Evolutionary conservation across 2,329 filamentous ascomycete species (phyloP), one percentile per base, ranked within the genome.

Genomic region (Venturiaceae sp.): DNA sequence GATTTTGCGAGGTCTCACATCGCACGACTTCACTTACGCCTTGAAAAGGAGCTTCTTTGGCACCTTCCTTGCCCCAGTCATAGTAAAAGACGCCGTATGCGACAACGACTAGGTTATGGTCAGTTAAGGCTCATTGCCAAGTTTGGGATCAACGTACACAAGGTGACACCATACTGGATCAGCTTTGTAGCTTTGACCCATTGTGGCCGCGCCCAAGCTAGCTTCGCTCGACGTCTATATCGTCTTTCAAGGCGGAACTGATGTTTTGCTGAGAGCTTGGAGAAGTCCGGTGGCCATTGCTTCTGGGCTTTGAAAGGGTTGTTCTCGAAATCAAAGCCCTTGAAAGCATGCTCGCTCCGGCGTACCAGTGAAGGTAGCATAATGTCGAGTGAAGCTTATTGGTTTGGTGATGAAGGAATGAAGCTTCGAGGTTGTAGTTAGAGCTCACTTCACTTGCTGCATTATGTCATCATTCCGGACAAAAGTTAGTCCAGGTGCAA

Each of bases 201-300:
- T 53, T 72, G 70, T 8, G 86, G 86, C 23, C 84, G 75, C 41
- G 80, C 77, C 67, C 80, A 81, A 65, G 83, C 82, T 64, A 88
- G 71, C 60, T 79, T 78, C 28, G 87, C 72, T 57, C 88, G 80
- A 56, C 88, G 80, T 73, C 90, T 87, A 73, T 87, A 92, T 68
- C 87, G 85, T 70, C 87, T 84, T 76, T 92, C 88, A 65, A 90
- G 85, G 46, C 84, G 80, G 68, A 92, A 87, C 71, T 92, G 85
- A 67, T 91, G 83, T 70, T 87, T 87, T 52, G 78, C 74, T 37
- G 83, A 83, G 60, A 92, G 80, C 67, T 83, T 81, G 62, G 78
- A 74, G 71, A 92, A 88, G 71, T 91, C 84, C 13, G 88, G 88
- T 59, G 88, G 88, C 88, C 88, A 92, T 63, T 83, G 75, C 68